Evolutionary conservation across 441 rosid genomes (phyloP).

Genomic region (Mallotus repandus): DNA sequence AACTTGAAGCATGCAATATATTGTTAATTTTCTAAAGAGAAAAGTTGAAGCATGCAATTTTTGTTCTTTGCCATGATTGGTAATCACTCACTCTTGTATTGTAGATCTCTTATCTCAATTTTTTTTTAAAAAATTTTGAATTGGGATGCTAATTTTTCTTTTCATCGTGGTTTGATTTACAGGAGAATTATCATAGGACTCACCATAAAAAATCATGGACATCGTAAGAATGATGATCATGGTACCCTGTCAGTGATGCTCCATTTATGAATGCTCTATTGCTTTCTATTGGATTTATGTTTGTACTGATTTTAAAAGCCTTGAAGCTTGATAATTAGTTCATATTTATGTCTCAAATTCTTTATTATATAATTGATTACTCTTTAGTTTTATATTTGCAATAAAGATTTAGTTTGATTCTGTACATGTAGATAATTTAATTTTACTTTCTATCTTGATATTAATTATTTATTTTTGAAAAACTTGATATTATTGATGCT

Average conservation of each 20-base stretch:
- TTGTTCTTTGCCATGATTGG: constrained; percentile 99
- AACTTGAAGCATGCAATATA: no score
- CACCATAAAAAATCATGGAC: constrained; percentile 96
- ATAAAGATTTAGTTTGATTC: no score
- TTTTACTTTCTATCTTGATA: no score
- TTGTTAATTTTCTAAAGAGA: no score
- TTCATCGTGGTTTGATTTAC: constrained; percentile 14
- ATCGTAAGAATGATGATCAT: constrained; percentile 94
- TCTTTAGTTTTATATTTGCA: no score
- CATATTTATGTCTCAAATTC: constrained; percentile 2
- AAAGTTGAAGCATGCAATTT: constrained; percentile 28
- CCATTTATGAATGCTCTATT: background rate
- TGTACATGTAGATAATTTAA: no score
- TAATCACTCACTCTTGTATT: constrained; percentile 23
- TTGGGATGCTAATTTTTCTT: background rate
- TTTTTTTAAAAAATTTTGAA: background rate
- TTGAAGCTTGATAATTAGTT: background rate
- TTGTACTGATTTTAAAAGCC: background rate
- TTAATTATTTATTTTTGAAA: no score
- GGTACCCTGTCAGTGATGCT: no score
- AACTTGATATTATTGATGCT: no score
- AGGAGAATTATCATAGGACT: constrained; percentile 94
- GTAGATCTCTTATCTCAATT: background rate
- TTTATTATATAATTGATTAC: no score
- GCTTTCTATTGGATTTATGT: background rate